Percentiles rank a stretch among this genome's conserved stretches.
phyloP scores from a whole-genome alignment of 2,329 filamentous ascomycete genomes.

The Stachybotrys echinatus region DNA sequence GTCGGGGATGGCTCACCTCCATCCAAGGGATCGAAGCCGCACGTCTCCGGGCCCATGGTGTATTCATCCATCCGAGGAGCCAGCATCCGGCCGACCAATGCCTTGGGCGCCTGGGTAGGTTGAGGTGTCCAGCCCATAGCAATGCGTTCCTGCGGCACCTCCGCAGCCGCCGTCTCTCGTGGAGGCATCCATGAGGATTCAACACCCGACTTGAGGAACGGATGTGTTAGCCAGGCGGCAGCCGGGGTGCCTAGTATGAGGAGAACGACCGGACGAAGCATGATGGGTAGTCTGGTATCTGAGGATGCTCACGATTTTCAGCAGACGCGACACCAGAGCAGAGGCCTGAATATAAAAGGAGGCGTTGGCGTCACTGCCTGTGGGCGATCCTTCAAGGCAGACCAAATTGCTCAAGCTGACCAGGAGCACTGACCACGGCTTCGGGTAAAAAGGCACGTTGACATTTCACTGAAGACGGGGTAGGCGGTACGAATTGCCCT shows the following conservation, averaged over 20 bases:
- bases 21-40: slow-evolving; percentile 19
- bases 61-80: slow-evolving; percentile 20
- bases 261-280: slow-evolving; percentile 13
- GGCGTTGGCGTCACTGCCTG: too few relatives aligned
- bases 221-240: slow-evolving; percentile 15
- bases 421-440: too few relatives aligned
- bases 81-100: slow-evolving; percentile 22
- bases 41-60: slow-evolving; percentile 20
- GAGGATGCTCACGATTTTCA: too few relatives aligned
- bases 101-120: slow-evolving; percentile 22
- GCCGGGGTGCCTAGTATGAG: slow-evolving; percentile 16
- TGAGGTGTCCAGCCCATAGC: slow-evolving; percentile 23
- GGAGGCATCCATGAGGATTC: slow-evolving; percentile 22
- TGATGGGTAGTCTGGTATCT: slow-evolving; percentile 3
- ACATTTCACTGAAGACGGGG: too few relatives aligned
- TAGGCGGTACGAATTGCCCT: too few relatives aligned
- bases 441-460: too few relatives aligned
- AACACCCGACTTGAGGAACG: slow-evolving; percentile 12
- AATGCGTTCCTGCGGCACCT: slow-evolving; percentile 15
- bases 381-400: too few relatives aligned
- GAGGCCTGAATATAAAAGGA: too few relatives aligned
- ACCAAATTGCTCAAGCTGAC: too few relatives aligned
- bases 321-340: too few relatives aligned
- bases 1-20: slow-evolving; percentile 19
- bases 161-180: slow-evolving; percentile 15